Evolutionary conservation across 495 filamentous ascomycete genomes (phyloP).

Genomic region (Penicillium fimorum): DNA sequence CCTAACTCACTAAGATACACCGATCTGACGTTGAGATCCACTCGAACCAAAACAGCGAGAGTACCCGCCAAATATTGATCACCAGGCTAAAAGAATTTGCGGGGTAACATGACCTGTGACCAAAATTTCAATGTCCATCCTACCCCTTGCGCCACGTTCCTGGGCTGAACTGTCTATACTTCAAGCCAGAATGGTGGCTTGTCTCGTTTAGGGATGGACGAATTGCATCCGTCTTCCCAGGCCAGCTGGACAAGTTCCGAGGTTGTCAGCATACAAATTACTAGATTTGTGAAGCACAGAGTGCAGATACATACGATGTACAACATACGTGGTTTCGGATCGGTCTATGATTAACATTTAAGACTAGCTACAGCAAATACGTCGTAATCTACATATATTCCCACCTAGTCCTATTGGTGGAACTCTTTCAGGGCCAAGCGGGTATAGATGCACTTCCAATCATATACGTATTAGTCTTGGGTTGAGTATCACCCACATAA

Average conservation of each 20-base stretch:
- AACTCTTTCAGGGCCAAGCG: neutral
- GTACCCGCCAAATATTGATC: slow-evolving; percentile 1
- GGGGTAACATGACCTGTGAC: slow-evolving; percentile 5
- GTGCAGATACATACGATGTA: neutral
- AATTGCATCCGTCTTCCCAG: neutral
- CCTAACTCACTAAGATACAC: neutral
- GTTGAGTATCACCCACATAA: neutral
- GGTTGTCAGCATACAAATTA: neutral
- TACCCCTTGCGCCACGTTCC: neutral
- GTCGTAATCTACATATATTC: neutral
- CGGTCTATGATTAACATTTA: too few species aligned
- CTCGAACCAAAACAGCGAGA: neutral
- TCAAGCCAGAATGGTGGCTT: neutral
- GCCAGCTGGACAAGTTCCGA: neutral
- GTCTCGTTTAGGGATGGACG: neutral
- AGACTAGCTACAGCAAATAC: neutral
- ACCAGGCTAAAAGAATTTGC: slow-evolving; percentile 6
- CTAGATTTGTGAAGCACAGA: neutral
- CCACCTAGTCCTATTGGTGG: neutral
- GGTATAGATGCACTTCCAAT: slow-evolving; percentile 9
- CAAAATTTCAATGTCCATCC: neutral
- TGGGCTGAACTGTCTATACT: neutral
- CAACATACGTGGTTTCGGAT: neutral
- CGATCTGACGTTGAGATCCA: neutral
- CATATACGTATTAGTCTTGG: neutral